phyloP scores from a whole-genome alignment of 192 early-diverging fungal genomes.

The Podila horticola region DNA sequence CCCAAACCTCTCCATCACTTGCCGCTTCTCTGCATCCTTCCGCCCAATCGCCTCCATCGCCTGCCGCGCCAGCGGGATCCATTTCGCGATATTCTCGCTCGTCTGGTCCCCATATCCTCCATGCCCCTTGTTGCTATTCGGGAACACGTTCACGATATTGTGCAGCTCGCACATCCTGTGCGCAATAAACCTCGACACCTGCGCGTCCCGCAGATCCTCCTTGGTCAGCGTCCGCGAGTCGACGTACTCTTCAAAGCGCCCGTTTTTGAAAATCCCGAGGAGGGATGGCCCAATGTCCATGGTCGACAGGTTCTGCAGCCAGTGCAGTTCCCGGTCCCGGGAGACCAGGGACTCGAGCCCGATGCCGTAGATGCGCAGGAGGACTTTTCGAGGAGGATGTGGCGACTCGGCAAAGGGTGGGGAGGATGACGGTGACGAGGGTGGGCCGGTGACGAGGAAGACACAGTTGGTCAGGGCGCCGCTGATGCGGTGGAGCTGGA shows the following conservation, averaged over 20 bases:
- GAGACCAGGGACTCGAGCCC: conserved; percentile 82
- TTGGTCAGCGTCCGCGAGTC: conserved; percentile 76
- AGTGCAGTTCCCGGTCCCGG: conserved; percentile 82
- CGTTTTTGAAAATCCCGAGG: conserved; percentile 83
- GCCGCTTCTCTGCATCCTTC: conserved; percentile 21
- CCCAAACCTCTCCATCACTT: conserved; percentile 52
- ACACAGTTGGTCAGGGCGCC: conserved; percentile 54
- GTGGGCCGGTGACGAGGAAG: conserved; percentile 21
- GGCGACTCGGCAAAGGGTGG: background rate
- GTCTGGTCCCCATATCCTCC: conserved; percentile 51
- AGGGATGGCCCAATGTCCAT: conserved; percentile 80
- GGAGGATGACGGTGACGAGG: background rate
- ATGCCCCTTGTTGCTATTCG: conserved; percentile 1
- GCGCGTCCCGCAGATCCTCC: conserved; percentile 71
- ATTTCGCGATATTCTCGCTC: conserved; percentile 74
- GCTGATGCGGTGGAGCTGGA: conserved; percentile 35
- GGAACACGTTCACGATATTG: conserved; percentile 69
- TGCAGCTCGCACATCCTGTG: conserved; percentile 76
- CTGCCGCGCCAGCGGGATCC: conserved; percentile 60
- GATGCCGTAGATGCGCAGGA: conserved; percentile 83
- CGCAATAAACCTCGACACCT: conserved; percentile 77
- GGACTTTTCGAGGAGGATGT: conserved; percentile 51
- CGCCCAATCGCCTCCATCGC: conserved; percentile 41
- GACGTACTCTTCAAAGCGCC: conserved; percentile 87
- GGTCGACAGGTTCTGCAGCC: conserved; percentile 75